Percentiles rank a stretch among this genome's conserved stretches.
These are phyloP conservation scores for Nakazawaea ishiwadae DNA, from an alignment of 805 yeast species.

Conservation along the genomic window DNA sequence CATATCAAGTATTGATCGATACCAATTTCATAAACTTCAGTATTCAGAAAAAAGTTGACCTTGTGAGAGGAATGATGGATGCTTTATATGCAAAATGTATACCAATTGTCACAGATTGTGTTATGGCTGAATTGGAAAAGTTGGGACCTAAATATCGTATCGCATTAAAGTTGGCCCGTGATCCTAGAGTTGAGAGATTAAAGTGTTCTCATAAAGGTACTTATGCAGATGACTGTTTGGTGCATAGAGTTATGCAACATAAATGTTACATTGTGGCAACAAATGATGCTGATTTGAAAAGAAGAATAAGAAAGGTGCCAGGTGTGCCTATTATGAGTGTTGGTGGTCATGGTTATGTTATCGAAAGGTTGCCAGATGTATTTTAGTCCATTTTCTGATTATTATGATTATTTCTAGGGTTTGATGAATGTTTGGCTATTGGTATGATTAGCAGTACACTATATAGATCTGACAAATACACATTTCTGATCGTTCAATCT, in stretches of 20 bases:
- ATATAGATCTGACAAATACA: too few relatives aligned
- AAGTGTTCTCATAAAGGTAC: conserved; percentile 94
- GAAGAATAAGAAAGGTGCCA: conserved; percentile 92
- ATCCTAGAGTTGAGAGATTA: conserved; percentile 83
- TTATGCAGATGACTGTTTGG: conserved; percentile 97
- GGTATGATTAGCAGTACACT: too few relatives aligned
- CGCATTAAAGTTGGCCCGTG: conserved; percentile 88
- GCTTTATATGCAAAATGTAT: conserved; percentile 90
- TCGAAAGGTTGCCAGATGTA: conserved; percentile 95
- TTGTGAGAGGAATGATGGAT: conserved; percentile 97
- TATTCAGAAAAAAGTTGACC: conserved; percentile 90
- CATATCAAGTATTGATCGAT: conserved; percentile 93
- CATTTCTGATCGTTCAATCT: too few relatives aligned
- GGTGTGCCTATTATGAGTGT: conserved; percentile 98
- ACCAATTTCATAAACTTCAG: conserved; percentile 96
- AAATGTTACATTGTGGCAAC: conserved; percentile 97
- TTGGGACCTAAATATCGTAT: conserved; percentile 92
- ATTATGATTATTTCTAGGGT: background rate
- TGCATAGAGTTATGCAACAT: conserved; percentile 89
- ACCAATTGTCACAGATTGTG: conserved; percentile 95
- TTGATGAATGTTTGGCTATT: too few relatives aligned
- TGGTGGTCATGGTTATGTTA: conserved; percentile 86
- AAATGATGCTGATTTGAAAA: conserved; percentile 93
- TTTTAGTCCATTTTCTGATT: conserved; percentile 36
- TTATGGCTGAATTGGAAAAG: conserved; percentile 95